Evolutionary conservation across 345 rosid genomes (phyloP).

Genomic region (Hypericum androsaemum): DNA sequence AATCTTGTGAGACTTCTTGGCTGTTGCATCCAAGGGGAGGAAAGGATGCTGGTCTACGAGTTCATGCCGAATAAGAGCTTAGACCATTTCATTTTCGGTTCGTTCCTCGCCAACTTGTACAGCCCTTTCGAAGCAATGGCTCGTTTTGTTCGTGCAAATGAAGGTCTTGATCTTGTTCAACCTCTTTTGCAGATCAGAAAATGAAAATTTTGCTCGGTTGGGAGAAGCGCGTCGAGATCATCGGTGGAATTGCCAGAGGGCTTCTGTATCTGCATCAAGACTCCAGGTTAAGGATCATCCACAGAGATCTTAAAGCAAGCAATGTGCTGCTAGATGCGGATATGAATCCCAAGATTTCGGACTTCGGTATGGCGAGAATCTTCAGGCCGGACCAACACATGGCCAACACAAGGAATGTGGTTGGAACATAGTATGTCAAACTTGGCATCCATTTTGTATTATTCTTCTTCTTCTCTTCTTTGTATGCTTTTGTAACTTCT

Average conservation of each 20-base stretch:
- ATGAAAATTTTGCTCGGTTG: not conserved
- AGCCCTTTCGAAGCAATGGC: not conserved
- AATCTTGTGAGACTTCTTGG: not conserved
- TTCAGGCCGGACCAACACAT: not conserved
- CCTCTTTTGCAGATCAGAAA: not conserved
- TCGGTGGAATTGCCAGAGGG: not conserved
- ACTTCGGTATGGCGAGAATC: not conserved
- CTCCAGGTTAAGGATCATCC: not conserved
- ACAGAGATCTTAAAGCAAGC: not conserved
- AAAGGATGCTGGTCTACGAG: conserved; percentile 1
- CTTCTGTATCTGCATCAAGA: conserved; percentile 1
- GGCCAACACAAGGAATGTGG: not conserved
- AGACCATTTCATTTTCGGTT: not conserved
- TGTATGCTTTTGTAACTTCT: not conserved
- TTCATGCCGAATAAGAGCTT: conserved; percentile 2
- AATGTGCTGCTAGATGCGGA: not conserved
- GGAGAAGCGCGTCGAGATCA: not conserved
- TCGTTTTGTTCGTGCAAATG: no score
- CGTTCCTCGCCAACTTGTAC: not conserved
- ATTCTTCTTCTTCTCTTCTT: not conserved
- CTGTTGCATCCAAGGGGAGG: not conserved
- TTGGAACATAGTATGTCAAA: conserved; percentile 1
- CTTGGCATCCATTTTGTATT: no score
- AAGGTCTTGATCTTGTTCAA: not conserved
- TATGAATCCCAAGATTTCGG: not conserved